Evolutionary conservation across 176 grass and related monocot genomes (phyloP), one percentile per base, ranked within the genome.

Genomic region (Triticum turgidum): DNA sequence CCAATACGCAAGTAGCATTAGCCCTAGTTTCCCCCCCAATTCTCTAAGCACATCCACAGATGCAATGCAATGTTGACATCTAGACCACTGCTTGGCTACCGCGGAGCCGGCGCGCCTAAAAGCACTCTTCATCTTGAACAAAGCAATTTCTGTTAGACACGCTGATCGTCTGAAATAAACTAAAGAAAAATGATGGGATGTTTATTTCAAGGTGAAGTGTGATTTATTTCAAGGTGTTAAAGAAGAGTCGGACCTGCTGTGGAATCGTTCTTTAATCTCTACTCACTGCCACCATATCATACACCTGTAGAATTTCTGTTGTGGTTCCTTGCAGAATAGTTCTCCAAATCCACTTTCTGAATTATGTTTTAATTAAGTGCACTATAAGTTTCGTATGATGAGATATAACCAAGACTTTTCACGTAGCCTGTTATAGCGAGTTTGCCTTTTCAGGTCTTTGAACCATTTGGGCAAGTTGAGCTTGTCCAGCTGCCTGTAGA

Each of bases 381-480:
- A 12, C 14, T 70, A 33, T 15, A 11, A 11, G 7, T 77, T 87
- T 8, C 71, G 21, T 70, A 11, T 6, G 6, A 22, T 77, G 11
- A 41, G 32, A 5, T 44, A 20, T 63, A 49, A 20, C 34, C 49
- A 22, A 7, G 11, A 41, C 41, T 65, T 80, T n/a, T 5, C 66
- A 52, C 11, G 30, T n/a, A 69, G 17, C 58, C 10, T 69, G 12
- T 74, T 54, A 29, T 79, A 72, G 84, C 45, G 22, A 42, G 22
- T 83, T 75, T 87, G 62, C 9, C 3, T 72, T 52, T 93, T 87
- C 65, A 99, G 97, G 97, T 99, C 29, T 99, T 99, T 18, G 97
- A 99, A 88, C 83, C 97, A 82, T 99, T 99, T 90, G 97, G 97
- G 9, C 97, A 90, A 56, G 97, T 99, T 72, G 97, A 99, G 82